phyloP scores from a whole-genome alignment of 2,329 filamentous ascomycete genomes.

The Scortechinia acanthostroma region DNA sequence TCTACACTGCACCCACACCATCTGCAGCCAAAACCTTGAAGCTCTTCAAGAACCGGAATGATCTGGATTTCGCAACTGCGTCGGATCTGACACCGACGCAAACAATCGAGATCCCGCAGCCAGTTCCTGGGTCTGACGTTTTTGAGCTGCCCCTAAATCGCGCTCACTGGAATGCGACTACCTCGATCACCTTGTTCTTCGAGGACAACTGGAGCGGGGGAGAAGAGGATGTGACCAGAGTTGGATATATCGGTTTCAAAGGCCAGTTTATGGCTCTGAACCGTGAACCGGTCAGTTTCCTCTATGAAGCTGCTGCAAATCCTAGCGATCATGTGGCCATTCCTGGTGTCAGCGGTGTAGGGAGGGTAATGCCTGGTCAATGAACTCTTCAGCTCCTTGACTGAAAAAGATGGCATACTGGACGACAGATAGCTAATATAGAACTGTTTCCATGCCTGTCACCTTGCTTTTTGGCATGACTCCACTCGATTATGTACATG shows the following conservation, averaged over 20 bases:
- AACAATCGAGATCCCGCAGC: conserved; percentile 1
- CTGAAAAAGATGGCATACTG: no score
- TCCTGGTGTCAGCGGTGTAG: background rate
- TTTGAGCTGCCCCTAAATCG: background rate
- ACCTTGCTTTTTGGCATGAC: no score
- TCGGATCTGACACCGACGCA: background rate
- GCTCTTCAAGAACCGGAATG: background rate
- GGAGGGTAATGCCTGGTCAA: background rate
- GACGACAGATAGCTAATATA: no score
- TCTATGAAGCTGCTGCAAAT: conserved; percentile 1
- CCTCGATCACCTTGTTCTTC: background rate
- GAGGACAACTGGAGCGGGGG: conserved; percentile 1
- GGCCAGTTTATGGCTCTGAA: conserved; percentile 2
- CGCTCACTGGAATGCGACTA: conserved; percentile 1
- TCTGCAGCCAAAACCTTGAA: background rate
- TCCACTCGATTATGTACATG: no score
- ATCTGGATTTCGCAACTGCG: background rate
- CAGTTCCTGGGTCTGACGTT: background rate
- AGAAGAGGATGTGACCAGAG: conserved; percentile 1
- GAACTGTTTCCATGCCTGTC: no score
- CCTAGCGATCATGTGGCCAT: background rate
- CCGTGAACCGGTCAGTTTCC: background rate
- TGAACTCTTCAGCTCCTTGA: no score
- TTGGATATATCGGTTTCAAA: conserved; percentile 1
- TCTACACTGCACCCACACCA: background rate